A percentile compares a stretch with the other conserved stretches of the same genome.
Conservation (phyloP, 176 grass and related monocot species). For the Urochloa ruziziensis region DNA sequence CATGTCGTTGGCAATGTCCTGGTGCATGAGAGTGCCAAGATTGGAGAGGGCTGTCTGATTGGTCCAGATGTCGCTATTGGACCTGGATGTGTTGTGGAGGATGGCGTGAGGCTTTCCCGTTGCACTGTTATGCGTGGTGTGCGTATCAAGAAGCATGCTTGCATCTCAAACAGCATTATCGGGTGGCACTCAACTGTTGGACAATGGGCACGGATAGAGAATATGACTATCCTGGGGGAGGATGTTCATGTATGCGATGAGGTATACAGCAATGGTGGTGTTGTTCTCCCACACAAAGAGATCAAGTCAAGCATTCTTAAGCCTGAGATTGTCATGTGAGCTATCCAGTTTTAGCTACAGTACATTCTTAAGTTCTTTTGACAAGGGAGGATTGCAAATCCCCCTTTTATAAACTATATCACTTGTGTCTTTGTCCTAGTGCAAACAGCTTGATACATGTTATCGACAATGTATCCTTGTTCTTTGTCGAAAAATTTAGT, state of each 20-base stretch:
- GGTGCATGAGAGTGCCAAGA: slow-evolving; percentile 79
- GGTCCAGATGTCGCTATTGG: slow-evolving; percentile 89
- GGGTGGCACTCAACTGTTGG: slow-evolving; percentile 94
- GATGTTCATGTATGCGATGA: slow-evolving; percentile 91
- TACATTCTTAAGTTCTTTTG: slow-evolving; percentile 8
- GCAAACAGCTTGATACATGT: slow-evolving; percentile 22
- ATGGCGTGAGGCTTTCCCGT: slow-evolving; percentile 78
- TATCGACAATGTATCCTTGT: slow-evolving; percentile 30
- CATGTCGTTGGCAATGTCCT: slow-evolving; percentile 79
- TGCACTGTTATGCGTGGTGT: slow-evolving; percentile 81
- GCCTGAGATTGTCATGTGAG: slow-evolving; percentile 98
- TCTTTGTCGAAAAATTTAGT: neutral
- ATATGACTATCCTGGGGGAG: slow-evolving; percentile 89
- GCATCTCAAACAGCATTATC: slow-evolving; percentile 80
- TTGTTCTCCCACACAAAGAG: slow-evolving; percentile 90
- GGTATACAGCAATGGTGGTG: slow-evolving; percentile 88
- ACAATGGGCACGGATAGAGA: slow-evolving; percentile 81
- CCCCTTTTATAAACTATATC: neutral
- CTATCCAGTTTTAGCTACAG: slow-evolving; percentile 2
- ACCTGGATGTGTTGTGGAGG: slow-evolving; percentile 75
- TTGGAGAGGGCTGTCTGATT: slow-evolving; percentile 89
- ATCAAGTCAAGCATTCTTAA: slow-evolving; percentile 94
- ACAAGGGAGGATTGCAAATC: neutral
- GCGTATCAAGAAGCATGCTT: slow-evolving; percentile 83
- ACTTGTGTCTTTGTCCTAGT: slow-evolving; percentile 13